Evolutionary conservation across 2,329 filamentous ascomycete species (phyloP).

Genomic region (Alternaria rosae): DNA sequence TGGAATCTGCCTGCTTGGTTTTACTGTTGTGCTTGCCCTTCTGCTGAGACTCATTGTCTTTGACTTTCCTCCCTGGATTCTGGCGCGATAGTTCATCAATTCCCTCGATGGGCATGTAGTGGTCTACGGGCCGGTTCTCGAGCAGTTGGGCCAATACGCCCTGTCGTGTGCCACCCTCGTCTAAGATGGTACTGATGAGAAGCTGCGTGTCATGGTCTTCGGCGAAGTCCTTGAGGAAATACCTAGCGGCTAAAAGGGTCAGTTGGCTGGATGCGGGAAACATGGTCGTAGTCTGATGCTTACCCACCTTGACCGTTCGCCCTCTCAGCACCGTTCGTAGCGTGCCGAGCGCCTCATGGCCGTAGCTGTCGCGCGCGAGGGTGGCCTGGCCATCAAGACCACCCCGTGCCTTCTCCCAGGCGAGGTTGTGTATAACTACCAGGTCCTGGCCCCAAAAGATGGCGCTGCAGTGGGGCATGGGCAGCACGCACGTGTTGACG

Average conservation of each 20-base stretch:
- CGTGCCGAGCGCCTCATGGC: slow-evolving; percentile 43
- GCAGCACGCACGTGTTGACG: slow-evolving; percentile 47
- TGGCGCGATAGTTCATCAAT: slow-evolving; percentile 27
- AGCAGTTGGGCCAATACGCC: slow-evolving; percentile 45
- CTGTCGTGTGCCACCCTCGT: slow-evolving; percentile 38
- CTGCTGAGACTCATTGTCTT: slow-evolving; percentile 16
- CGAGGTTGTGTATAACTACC: slow-evolving; percentile 51
- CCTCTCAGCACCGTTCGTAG: slow-evolving; percentile 46
- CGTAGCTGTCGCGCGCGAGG: slow-evolving; percentile 41
- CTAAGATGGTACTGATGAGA: slow-evolving; percentile 43
- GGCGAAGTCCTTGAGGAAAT: slow-evolving; percentile 30
- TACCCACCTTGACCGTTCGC: slow-evolving; percentile 50
- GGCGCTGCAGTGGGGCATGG: slow-evolving; percentile 52
- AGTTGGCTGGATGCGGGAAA: slow-evolving; percentile 1
- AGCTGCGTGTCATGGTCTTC: slow-evolving; percentile 31
- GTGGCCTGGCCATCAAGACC: slow-evolving; percentile 47
- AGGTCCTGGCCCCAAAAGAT: slow-evolving; percentile 54
- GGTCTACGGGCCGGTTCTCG: slow-evolving; percentile 26
- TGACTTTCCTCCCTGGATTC: slow-evolving; percentile 19
- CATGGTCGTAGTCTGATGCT: slow-evolving; percentile 23
- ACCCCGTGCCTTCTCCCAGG: slow-evolving; percentile 50
- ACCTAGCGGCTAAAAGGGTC: slow-evolving; percentile 31
- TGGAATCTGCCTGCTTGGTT: slow-evolving; percentile 35
- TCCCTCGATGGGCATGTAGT: slow-evolving; percentile 36
- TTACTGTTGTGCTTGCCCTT: background rate